Percentiles rank a stretch among this genome's conserved stretches.
Evolutionary conservation across 331 rosid species (phyloP).

Genomic region (Telfairia occidentalis): DNA sequence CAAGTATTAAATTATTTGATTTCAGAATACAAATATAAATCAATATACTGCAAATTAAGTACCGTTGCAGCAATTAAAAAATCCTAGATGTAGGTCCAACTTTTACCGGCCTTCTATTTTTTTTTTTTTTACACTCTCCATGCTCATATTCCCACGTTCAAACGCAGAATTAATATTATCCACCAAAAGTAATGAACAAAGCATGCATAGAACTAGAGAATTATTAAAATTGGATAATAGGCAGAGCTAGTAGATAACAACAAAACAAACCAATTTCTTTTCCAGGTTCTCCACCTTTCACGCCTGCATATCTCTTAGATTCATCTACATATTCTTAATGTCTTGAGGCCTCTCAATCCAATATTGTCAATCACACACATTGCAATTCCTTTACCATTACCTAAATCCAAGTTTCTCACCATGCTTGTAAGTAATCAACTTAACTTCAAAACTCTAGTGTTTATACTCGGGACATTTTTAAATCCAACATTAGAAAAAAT

Average conservation of each 20-base stretch:
- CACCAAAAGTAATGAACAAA: neutral
- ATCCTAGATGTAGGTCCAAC: neutral
- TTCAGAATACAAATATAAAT: neutral
- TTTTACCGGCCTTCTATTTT: neutral
- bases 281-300: neutral
- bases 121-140: neutral
- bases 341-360: neutral
- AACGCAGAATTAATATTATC: neutral
- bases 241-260: neutral
- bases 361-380: neutral
- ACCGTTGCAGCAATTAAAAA: neutral
- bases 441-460: neutral
- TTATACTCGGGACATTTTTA: neutral
- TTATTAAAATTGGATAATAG: neutral
- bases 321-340: neutral
- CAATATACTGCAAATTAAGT: neutral
- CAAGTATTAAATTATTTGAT: constrained; percentile 19
- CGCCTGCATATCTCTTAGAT: neutral
- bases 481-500: neutral
- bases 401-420: neutral
- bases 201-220: neutral
- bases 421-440: neutral
- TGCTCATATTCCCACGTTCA: neutral
- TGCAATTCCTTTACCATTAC: neutral
- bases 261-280: neutral